A percentile compares a stretch with the other conserved stretches of the same genome.
phyloP scores from a whole-genome alignment of 495 filamentous ascomycete species.

The Durotheca rogersii region DNA sequence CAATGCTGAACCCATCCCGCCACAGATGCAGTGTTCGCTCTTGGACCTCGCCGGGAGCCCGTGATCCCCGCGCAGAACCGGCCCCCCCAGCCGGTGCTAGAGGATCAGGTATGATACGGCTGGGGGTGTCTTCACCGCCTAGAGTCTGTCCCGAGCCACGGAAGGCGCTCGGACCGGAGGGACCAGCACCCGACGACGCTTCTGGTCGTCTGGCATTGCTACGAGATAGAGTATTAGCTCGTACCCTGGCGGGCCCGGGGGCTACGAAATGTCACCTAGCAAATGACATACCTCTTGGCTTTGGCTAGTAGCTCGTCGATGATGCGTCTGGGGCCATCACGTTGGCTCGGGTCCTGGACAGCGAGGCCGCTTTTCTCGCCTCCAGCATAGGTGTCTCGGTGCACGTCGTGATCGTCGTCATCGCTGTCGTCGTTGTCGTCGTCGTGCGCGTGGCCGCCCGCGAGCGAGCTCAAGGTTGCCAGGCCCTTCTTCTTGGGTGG shows the following conservation, averaged over 20 bases:
- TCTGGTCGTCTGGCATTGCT: conserved; percentile 62
- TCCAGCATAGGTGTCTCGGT: conserved; percentile 86
- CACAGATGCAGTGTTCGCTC: conserved; percentile 82
- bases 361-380: conserved; percentile 96
- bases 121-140: conserved; percentile 85
- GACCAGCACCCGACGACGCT: conserved; percentile 47
- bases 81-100: conserved; percentile 38
- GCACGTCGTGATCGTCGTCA: conserved; percentile 59
- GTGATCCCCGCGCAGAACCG: conserved; percentile 11
- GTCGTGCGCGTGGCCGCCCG: conserved; percentile 41
- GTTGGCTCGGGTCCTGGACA: conserved; percentile 76
- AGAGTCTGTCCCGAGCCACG: conserved; percentile 81
- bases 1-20: conserved; percentile 91
- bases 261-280: not conserved
- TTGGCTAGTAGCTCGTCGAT: conserved; percentile 79
- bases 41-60: conserved; percentile 49
- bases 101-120: conserved; percentile 68
- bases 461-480: conserved; percentile 59
- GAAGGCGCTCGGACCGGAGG: conserved; percentile 62
- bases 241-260: not conserved
- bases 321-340: conserved; percentile 62
- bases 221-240: conserved; percentile 8
- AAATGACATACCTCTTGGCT: conserved; percentile 65
- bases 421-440: conserved; percentile 59
- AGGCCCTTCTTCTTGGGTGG: conserved; percentile 52